phyloP scores from a whole-genome alignment of 345 rosid genomes.

The Dimocarpus longan region DNA sequence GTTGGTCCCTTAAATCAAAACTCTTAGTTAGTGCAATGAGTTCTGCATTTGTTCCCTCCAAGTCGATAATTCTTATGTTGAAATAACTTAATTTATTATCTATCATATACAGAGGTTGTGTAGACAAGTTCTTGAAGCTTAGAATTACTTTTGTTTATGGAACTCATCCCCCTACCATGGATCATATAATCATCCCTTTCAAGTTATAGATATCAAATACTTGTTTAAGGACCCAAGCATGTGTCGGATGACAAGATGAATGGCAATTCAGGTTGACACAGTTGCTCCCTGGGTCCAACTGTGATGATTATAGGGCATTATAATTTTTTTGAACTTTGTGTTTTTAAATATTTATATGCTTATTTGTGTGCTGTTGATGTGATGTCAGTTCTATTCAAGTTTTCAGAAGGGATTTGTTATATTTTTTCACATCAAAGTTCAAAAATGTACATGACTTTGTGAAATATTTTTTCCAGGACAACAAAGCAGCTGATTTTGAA shows the following conservation, averaged over 20 bases:
- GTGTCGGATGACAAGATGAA: background rate
- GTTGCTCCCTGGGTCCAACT: too few species aligned
- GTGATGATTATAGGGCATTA: background rate
- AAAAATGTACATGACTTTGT: background rate
- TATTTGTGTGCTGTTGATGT: background rate
- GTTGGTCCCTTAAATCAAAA: background rate
- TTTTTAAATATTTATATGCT: background rate
- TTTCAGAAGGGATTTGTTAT: background rate
- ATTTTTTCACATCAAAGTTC: background rate
- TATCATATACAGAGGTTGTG: background rate
- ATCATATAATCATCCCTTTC: background rate
- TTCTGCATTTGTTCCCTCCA: too few species aligned
- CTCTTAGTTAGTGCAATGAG: too few species aligned
- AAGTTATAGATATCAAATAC: constrained; percentile 4
- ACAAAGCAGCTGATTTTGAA: constrained; percentile 41
- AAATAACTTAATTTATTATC: too few species aligned
- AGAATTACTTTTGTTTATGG: background rate
- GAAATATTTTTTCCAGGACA: constrained; percentile 39
- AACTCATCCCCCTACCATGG: background rate
- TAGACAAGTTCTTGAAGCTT: background rate
- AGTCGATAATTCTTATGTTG: too few species aligned
- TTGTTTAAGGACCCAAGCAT: background rate
- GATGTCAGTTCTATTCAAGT: background rate
- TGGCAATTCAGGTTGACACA: background rate
- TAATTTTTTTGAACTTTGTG: background rate